Percentiles rank a stretch among this genome's conserved stretches.
Evolutionary conservation across 768 basidiomycete species (phyloP).

Genomic region (Strobilomyces dryophilus): DNA sequence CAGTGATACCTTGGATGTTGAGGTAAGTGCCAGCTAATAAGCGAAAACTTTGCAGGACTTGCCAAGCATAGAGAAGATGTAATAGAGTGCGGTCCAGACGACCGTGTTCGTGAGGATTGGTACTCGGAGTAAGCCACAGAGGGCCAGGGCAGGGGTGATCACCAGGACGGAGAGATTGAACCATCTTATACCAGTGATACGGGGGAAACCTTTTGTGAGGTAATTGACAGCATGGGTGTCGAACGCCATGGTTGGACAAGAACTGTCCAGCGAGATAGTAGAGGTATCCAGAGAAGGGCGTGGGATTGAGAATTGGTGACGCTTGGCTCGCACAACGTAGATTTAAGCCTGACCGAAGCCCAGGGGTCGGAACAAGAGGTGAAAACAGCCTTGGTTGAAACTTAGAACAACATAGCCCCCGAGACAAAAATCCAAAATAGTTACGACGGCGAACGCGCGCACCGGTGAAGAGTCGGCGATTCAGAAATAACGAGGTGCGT

Average conservation of each 20-base stretch:
- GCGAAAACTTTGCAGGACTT: conserved; percentile 15
- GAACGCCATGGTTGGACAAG: conserved; percentile 9
- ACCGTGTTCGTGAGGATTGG: conserved; percentile 47
- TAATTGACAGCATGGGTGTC: conserved; percentile 4
- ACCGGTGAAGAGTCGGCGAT: too few relatives aligned
- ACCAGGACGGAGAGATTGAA: conserved; percentile 72
- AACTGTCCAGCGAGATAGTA: conserved; percentile 1
- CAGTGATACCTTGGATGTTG: conserved; percentile 43
- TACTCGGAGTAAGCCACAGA: conserved; percentile 61
- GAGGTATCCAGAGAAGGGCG: conserved; percentile 5
- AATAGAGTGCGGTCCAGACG: conserved; percentile 64
- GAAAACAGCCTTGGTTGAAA: too few relatives aligned
- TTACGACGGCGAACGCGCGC: too few relatives aligned
- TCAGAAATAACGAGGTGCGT: too few relatives aligned
- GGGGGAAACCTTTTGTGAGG: conserved; percentile 37
- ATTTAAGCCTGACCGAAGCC: too few relatives aligned
- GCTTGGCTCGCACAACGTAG: too few relatives aligned
- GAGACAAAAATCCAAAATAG: too few relatives aligned
- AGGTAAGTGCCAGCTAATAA: conserved; percentile 14
- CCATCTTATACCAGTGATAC: conserved; percentile 60
- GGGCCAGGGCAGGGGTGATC: conserved; percentile 63
- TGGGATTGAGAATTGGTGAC: neutral
- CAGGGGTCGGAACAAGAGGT: too few relatives aligned
- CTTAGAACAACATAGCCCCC: too few relatives aligned
- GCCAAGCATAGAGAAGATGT: conserved; percentile 87